Base-by-base conservation (phyloP, 352 stramenopile species). In the Globisporangium solare region DNA sequence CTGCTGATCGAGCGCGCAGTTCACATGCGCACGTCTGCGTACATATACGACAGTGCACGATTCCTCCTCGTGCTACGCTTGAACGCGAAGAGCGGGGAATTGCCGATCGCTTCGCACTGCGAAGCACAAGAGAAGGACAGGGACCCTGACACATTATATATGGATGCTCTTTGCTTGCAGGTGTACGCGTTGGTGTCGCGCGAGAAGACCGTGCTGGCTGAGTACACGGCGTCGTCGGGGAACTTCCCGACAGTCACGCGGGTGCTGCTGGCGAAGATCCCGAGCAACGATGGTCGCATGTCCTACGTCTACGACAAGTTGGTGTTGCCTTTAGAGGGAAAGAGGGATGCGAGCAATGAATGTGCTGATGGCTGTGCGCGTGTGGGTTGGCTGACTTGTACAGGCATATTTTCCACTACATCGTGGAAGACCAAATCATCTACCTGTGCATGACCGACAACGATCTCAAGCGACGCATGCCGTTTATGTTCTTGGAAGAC, bases 381-480 rank as follows among this genome's bases (percentile, higher is more conserved):
- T 37, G 1, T 35, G 14, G n/a, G 20, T 2, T 13, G 37, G 11
- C 47, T 35, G 27, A 35, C 20, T 10, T 43, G 6, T 0, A 21
- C 61, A 89, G 79, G 47, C 79, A 96, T 58, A 78, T 93, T 43
- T 98, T 98, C 81, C 96, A 99, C 68, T 99, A 99, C 75, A 76
- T 99, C 47, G 90, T 98, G 13, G 87, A 98, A 59, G 75, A 95
- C 58, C 83, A 93, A 15, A 86, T 99, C 60, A 99, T 91, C 50
- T 99, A 95, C 70, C 74, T 99, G 18, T 99, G 97, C 74, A 99
- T 99, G 95, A 94, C 91, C 14, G 96, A 99, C 72, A 85, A 97
- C 60, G 79, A 93, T 46, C 86, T 96, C 18, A 97, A 97, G 75
- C 87, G 97, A 46, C 91, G 97, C 45, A 80, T 99, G 18, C 94